Conservation (phyloP, 108 stramenopile genomes). For the Poteriospumella lacustris region DNA sequence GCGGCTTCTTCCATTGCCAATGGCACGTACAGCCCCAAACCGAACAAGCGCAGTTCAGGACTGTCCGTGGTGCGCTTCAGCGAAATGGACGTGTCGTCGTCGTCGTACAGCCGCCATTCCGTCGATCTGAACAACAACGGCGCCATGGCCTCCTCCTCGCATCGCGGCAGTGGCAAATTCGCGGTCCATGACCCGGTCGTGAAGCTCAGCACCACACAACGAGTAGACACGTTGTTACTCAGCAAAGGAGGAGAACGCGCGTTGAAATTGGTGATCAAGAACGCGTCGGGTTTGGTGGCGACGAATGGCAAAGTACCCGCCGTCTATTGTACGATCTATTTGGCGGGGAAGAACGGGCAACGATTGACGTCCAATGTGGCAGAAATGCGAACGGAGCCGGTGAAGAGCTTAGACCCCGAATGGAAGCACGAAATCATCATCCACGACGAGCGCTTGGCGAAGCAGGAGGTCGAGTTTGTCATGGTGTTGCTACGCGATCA, state of each 20-base stretch:
- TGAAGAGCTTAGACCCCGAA: neutral
- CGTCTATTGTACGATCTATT: slow-evolving; percentile 11
- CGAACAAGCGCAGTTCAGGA: too few species aligned
- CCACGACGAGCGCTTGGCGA: neutral
- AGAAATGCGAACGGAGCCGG: neutral
- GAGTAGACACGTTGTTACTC: neutral
- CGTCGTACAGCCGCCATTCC: too few species aligned
- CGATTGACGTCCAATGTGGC: slow-evolving; percentile 2
- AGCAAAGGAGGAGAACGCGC: neutral
- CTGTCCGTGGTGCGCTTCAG: too few species aligned
- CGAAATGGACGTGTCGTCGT: too few species aligned
- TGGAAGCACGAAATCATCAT: neutral
- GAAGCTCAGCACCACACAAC: neutral
- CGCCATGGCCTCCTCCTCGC: neutral
- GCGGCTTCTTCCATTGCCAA: too few species aligned
- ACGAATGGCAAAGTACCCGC: neutral
- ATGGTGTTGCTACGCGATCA: slow-evolving; percentile 1
- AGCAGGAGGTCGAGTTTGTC: neutral
- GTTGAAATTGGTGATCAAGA: neutral
- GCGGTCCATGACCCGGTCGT: neutral
- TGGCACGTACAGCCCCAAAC: too few species aligned
- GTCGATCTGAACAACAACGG: neutral
- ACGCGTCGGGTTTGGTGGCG: neutral
- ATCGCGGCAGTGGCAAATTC: neutral
- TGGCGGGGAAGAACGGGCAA: neutral